phyloP scores from a whole-genome alignment of 306 rosid genomes.

The Betula pendula region DNA sequence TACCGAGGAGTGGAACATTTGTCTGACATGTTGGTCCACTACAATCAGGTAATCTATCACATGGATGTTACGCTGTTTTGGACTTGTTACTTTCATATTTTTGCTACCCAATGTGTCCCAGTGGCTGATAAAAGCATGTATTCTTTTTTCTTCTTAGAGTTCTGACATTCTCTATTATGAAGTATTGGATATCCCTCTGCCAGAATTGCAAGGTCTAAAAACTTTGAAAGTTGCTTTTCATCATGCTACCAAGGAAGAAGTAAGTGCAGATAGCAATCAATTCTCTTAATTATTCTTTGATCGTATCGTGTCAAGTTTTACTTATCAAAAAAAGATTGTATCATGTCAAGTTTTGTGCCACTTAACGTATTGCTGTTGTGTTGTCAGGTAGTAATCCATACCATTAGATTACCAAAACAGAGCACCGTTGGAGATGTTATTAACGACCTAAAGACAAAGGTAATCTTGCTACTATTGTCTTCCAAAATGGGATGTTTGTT shows the following conservation, averaged over 20 bases:
- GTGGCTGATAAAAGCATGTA: background rate
- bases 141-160: conserved; percentile 30
- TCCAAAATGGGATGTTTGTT: background rate
- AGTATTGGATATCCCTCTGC: conserved; percentile 54
- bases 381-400: conserved; percentile 77
- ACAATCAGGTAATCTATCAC: conserved; percentile 45
- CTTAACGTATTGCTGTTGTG: conserved; percentile 6
- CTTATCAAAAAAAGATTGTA: background rate
- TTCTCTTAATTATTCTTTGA: background rate
- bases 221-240: conserved; percentile 52
- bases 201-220: conserved; percentile 52
- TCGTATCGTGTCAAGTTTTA: background rate
- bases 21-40: conserved; percentile 53
- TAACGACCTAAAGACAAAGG: conserved; percentile 80
- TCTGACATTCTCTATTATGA: conserved; percentile 54
- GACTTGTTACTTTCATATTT: background rate
- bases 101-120: background rate
- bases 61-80: background rate
- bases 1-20: conserved; percentile 48
- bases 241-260: conserved; percentile 52
- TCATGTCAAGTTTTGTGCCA: conserved; percentile 10
- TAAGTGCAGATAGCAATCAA: conserved; percentile 23
- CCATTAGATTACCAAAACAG: conserved; percentile 84
- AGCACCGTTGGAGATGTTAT: conserved; percentile 90
- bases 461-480: conserved; percentile 11